Conservation (phyloP, 73 alveolate species). For the Effrenium voratum region DNA sequence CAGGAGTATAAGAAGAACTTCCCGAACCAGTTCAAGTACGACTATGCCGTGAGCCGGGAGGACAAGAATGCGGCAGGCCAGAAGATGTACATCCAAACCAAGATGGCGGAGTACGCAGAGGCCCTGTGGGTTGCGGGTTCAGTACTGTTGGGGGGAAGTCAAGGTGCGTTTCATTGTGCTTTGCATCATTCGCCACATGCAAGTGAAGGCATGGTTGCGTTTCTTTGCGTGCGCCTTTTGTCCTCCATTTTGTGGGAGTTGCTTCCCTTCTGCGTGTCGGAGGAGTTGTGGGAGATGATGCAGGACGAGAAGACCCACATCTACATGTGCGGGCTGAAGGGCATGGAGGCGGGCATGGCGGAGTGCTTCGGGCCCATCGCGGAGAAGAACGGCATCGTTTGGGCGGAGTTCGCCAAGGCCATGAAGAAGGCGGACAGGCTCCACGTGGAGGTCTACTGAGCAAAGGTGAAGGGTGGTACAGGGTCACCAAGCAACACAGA, state of each 20-base stretch:
- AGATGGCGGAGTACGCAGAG: constrained; percentile 78
- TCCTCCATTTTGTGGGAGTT: neutral
- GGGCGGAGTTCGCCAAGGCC: constrained; percentile 77
- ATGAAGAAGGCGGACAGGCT: constrained; percentile 72
- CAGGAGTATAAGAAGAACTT: constrained; percentile 23
- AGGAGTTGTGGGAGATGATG: constrained; percentile 93
- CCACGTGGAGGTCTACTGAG: constrained; percentile 94
- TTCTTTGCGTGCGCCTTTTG: neutral
- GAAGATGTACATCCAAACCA: constrained; percentile 72
- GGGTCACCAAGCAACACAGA: no score
- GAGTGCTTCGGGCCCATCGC: constrained; percentile 77
- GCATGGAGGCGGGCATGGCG: constrained; percentile 82
- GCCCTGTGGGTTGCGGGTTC: neutral
- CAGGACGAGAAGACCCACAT: constrained; percentile 46
- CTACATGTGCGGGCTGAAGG: constrained; percentile 49
- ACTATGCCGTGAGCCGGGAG: constrained; percentile 94
- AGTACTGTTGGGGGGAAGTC: no score
- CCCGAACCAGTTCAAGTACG: constrained; percentile 91
- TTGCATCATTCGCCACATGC: no score
- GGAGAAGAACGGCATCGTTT: constrained; percentile 64
- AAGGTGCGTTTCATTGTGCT: no score
- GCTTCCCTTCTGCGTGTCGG: neutral
- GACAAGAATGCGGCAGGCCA: constrained; percentile 82
- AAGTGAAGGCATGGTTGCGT: neutral
- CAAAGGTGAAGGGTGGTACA: no score